A percentile compares a stretch with the other conserved stretches of the same genome.
Conservation (phyloP, 2,329 filamentous ascomycete species). For the Pleomassaria siparia region DNA sequence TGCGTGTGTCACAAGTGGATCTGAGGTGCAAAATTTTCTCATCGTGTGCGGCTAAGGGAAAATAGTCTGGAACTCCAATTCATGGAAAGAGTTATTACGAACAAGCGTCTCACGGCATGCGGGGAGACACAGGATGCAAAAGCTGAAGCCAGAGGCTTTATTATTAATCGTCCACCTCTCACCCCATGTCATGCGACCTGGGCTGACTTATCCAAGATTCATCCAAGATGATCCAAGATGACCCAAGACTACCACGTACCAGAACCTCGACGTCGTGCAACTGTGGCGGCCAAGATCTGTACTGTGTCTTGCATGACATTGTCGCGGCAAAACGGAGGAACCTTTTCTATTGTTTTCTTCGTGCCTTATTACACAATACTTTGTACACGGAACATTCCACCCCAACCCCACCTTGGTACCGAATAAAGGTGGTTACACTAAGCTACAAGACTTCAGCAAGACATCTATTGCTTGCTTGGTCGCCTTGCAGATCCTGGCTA, state of each 20-base stretch:
- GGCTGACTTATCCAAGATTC: background rate
- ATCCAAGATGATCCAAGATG: no score
- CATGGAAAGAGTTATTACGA: slow-evolving; percentile 1
- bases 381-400: no score
- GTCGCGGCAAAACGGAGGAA: background rate
- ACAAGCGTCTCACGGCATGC: slow-evolving; percentile 4
- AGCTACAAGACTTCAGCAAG: background rate
- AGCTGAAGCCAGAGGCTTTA: slow-evolving; percentile 6
- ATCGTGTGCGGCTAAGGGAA: slow-evolving; percentile 4
- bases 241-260: no score
- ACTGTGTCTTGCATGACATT: background rate
- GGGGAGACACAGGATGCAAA: slow-evolving; percentile 3
- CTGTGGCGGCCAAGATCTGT: background rate
- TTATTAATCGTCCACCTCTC: slow-evolving; percentile 5
- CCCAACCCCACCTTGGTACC: background rate
- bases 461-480: slow-evolving; percentile 2
- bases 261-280: background rate
- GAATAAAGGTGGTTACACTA: background rate
- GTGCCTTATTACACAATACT: no score
- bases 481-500: slow-evolving; percentile 8
- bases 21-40: slow-evolving; percentile 6
- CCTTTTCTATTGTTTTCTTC: background rate
- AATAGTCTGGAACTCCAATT: slow-evolving; percentile 1
- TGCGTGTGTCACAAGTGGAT: slow-evolving; percentile 19
- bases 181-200: slow-evolving; percentile 7